Base-by-base conservation (phyloP, 306 rosid genomes). In the Echinosophora koreensis region DNA sequence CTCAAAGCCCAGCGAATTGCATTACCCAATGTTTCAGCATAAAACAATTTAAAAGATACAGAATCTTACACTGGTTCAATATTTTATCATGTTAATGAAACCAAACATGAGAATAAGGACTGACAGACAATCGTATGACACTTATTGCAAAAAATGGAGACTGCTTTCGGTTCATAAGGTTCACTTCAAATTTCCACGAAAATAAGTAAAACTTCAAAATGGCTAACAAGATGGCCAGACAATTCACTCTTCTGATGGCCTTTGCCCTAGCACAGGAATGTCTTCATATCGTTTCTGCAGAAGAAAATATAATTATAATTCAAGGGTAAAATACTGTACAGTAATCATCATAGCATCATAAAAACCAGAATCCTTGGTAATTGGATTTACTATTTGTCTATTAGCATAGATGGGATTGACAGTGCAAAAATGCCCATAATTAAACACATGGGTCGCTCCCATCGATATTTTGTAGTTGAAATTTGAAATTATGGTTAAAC, bases 81-180 rank as follows among this genome's bases (percentile, higher is more conserved):
- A 37, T 47, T 57, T 65, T 42, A 50, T 66, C 10, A 38, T 42
- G 30, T 18, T 51, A n/a, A 81, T 42, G 63, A 70, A 87, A 74
- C 75, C 83, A 82, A 69, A 78, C 76, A 57, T 66, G 80, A 76
- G 55, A 49, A 49, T 46, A 49, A 37, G 61, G 74, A 73, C 35
- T 58, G 27, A 68, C 35, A 62, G 51, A 69, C 85, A 77, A 62
- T 56, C 81, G 76, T 61, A 61, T 13, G 62, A 52, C 60, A 83
- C 82, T 89, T 90, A 88, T 92, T 88, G 81, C 84, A 83, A 87
- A 87, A 87, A 89, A 82, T 69, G 81, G 84, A 73, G 77, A 82
- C 63, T 52, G 65, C 89, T 83, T 84, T 84, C 80, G 87, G 76
- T 59, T 68, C 85, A 66, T 64, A 41, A 69, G 67, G 84, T 86